phyloP scores from a whole-genome alignment of 73 alveolate species.

The Paramecium biaurelia region DNA sequence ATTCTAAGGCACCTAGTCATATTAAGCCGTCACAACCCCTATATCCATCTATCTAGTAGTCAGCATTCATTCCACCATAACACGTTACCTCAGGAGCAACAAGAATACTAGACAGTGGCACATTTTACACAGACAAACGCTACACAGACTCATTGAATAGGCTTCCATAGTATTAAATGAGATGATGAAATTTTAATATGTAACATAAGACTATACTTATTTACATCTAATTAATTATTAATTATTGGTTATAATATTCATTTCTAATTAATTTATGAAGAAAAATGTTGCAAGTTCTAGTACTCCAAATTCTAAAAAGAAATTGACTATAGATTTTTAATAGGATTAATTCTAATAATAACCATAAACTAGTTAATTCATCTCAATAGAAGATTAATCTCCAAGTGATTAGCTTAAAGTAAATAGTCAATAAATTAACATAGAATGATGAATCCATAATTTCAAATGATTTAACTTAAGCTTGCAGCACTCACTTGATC shows the following conservation, averaged over 20 bases:
- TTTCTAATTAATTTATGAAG: background rate
- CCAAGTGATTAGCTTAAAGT: background rate
- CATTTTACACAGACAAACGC: background rate
- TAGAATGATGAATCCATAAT: background rate
- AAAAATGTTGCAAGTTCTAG: background rate
- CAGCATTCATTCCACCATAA: background rate
- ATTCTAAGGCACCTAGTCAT: background rate
- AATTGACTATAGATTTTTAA: background rate
- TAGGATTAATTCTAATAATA: background rate
- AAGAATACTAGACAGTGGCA: background rate
- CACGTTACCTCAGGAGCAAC: background rate
- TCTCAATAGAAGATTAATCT: background rate
- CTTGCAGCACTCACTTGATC: background rate
- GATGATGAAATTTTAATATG: background rate
- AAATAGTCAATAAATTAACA: background rate
- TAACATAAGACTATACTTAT: background rate
- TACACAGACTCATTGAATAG: background rate
- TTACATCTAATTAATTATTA: background rate
- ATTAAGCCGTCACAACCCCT: background rate
- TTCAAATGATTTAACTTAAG: background rate
- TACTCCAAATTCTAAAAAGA: background rate
- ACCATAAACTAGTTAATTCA: background rate
- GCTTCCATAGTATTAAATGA: background rate
- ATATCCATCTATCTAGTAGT: background rate
- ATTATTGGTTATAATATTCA: background rate